Percentiles rank a stretch among this genome's conserved stretches.
Evolutionary conservation across 2,329 filamentous ascomycete genomes (phyloP).

Genomic region (Colletotrichum neosansevieriae): DNA sequence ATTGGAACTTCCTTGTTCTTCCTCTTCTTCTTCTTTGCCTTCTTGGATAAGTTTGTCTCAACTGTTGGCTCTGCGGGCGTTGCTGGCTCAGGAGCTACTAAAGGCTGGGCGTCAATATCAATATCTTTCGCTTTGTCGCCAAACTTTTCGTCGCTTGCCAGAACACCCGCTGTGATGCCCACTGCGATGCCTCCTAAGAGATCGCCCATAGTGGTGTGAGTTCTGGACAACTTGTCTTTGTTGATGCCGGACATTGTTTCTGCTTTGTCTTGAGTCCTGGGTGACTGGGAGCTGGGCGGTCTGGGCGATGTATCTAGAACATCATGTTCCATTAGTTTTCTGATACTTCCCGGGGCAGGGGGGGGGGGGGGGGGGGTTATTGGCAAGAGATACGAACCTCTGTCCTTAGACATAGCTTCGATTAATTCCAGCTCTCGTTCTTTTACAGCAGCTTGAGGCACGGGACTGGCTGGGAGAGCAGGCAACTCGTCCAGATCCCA

Average conservation of each 20-base stretch:
- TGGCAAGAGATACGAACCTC: conserved; percentile 57
- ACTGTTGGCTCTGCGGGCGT: neutral
- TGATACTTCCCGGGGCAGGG: conserved; percentile 8
- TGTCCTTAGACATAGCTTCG: conserved; percentile 56
- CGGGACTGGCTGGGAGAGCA: conserved; percentile 37
- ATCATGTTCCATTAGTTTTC: conserved; percentile 44
- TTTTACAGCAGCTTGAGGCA: conserved; percentile 35
- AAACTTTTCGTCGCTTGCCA: neutral
- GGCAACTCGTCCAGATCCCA: conserved; percentile 31
- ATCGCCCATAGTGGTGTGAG: conserved; percentile 4
- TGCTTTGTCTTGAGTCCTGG: conserved; percentile 40
- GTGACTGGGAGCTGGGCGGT: conserved; percentile 45
- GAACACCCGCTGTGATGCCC: conserved; percentile 15
- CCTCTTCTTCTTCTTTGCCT: conserved; percentile 49
- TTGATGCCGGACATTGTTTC: conserved; percentile 42
- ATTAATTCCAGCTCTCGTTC: conserved; percentile 54
- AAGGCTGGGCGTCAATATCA: conserved; percentile 17
- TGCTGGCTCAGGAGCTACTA: neutral
- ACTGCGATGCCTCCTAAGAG: conserved; percentile 21
- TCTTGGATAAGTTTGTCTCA: conserved; percentile 45
- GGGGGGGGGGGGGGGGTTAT: conserved; percentile 50
- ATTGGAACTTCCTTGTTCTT: neutral
- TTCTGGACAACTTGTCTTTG: conserved; percentile 44
- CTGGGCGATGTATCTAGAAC: conserved; percentile 43
- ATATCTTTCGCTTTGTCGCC: neutral